These are phyloP conservation scores for Zymoseptoria pseudotritici DNA, from an alignment of 2,329 filamentous ascomycete species.

Conservation along the genomic window DNA sequence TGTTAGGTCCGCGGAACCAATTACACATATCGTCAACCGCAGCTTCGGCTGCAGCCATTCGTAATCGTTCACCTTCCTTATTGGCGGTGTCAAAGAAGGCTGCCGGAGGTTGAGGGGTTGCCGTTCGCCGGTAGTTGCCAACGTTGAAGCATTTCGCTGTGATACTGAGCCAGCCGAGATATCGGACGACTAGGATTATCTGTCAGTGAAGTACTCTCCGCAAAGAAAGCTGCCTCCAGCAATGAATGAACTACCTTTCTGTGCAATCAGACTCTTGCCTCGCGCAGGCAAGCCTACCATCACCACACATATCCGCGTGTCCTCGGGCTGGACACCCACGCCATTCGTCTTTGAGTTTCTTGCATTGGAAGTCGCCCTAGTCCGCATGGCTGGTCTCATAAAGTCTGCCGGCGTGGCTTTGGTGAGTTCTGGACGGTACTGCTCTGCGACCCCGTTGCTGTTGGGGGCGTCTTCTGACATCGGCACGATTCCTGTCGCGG, in stretches of 20 bases:
- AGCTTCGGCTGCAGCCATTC: conserved; percentile 80
- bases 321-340: conserved; percentile 78
- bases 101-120: conserved; percentile 81
- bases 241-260: conserved; percentile 48
- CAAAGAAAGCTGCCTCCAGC: background rate
- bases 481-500: background rate
- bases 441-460: conserved; percentile 23
- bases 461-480: conserved; percentile 13
- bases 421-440: conserved; percentile 22
- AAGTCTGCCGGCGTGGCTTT: conserved; percentile 33
- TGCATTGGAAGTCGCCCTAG: conserved; percentile 16
- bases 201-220: conserved; percentile 3
- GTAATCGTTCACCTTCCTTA: conserved; percentile 79
- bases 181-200: conserved; percentile 65
- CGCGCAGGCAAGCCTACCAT: conserved; percentile 96
- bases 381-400: conserved; percentile 34
- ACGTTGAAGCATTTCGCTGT: conserved; percentile 95
- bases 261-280: conserved; percentile 95
- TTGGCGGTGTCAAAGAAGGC: conserved; percentile 95
- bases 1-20: conserved; percentile 73
- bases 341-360: conserved; percentile 44
- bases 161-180: conserved; percentile 94
- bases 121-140: conserved; percentile 84
- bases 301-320: conserved; percentile 93
- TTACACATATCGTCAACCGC: conserved; percentile 88